Conservation (phyloP, 257 asterid genomes). For the Scutellaria baicalensis region DNA sequence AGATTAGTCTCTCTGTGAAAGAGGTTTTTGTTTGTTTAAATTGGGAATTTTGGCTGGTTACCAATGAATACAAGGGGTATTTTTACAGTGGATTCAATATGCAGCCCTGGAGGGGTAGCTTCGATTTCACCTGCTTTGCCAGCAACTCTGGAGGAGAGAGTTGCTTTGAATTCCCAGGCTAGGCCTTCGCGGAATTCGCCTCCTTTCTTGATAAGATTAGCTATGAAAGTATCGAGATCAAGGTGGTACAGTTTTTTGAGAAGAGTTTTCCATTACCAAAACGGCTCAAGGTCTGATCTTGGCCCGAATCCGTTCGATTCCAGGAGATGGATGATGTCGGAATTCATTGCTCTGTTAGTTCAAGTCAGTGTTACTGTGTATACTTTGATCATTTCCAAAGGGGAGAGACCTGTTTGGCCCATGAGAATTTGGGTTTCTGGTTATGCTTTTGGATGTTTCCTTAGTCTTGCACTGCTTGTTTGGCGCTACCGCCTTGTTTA, state of each 20-base stretch:
- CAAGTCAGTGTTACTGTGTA: constrained; percentile 40
- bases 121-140: constrained; percentile 38
- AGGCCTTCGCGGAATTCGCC: constrained; percentile 42
- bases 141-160: constrained; percentile 32
- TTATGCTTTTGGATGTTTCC: constrained; percentile 63
- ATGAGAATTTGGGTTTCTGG: constrained; percentile 86
- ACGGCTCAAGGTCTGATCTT: constrained; percentile 69
- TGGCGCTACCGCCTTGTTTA: constrained; percentile 44
- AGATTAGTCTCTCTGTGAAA: background rate
- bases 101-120: constrained; percentile 32
- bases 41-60: background rate
- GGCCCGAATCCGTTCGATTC: constrained; percentile 88
- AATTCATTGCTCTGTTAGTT: constrained; percentile 39
- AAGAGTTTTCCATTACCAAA: constrained; percentile 85
- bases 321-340: constrained; percentile 63
- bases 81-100: constrained; percentile 46
- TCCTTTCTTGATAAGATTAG: constrained; percentile 53
- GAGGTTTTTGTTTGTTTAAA: background rate
- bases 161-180: constrained; percentile 19
- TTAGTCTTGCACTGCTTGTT: constrained; percentile 42
- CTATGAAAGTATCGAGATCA: constrained; percentile 68
- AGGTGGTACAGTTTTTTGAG: constrained; percentile 68
- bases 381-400: constrained; percentile 44
- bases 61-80: constrained; percentile 48
- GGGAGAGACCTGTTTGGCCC: constrained; percentile 87